phyloP scores from a whole-genome alignment of 495 filamentous ascomycete genomes.

The Tuber umbilicatum region DNA sequence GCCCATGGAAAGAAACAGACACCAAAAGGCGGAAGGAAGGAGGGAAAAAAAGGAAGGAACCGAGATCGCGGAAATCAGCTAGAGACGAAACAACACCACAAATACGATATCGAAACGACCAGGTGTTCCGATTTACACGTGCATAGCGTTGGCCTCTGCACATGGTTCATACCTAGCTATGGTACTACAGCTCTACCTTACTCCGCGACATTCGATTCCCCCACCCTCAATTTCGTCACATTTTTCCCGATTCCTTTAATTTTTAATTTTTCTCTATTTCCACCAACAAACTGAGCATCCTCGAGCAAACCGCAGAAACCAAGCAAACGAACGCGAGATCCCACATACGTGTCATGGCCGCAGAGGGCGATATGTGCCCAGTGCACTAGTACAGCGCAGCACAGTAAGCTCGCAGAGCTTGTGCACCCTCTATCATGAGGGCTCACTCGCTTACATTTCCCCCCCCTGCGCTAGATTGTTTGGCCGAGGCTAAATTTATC shows the following conservation, averaged over 20 bases:
- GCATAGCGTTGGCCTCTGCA: not conserved
- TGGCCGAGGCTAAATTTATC: not conserved
- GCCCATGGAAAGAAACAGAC: not conserved
- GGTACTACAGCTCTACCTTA: not conserved
- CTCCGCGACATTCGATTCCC: not conserved
- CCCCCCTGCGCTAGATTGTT: not conserved
- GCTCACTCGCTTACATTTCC: not conserved
- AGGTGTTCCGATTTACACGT: not conserved
- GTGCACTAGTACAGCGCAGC: not conserved
- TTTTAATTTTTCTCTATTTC: not conserved
- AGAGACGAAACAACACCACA: not conserved
- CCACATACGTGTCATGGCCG: not conserved
- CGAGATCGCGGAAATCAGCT: not conserved
- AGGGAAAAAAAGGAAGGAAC: not conserved
- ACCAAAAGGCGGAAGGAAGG: not conserved
- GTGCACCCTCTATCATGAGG: not conserved
- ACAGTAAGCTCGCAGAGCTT: not conserved
- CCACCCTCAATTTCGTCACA: not conserved
- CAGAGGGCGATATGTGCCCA: not conserved
- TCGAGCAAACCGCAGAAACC: not conserved
- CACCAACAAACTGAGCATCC: not conserved
- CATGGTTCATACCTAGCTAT: not conserved
- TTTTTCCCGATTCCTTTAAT: not conserved
- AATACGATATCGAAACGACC: not conserved
- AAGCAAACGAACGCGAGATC: not conserved